Conservation (phyloP, 352 stramenopile genomes). For the Phytophthora syringae region DNA sequence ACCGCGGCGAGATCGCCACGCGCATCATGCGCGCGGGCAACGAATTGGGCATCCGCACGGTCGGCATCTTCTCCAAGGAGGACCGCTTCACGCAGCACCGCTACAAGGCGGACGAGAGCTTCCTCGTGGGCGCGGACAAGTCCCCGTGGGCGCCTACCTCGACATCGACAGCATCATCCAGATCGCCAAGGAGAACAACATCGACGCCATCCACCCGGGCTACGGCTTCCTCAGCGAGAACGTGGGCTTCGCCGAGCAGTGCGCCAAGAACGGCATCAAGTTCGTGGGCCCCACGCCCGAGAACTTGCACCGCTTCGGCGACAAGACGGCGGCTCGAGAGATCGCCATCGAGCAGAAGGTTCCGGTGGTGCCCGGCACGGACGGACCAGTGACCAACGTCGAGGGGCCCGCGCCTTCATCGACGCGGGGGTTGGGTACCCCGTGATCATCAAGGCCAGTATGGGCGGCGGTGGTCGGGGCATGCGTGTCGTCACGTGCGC, state of each 20-base stretch:
- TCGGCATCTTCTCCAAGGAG: slow-evolving; percentile 93
- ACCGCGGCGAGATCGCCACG: slow-evolving; percentile 98
- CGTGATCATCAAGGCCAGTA: slow-evolving; percentile 98
- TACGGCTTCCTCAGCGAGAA: slow-evolving; percentile 99
- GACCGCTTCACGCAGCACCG: slow-evolving; percentile 96
- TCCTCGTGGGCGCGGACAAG: slow-evolving; percentile 92
- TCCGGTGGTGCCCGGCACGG: slow-evolving; percentile 89
- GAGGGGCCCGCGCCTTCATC: slow-evolving; percentile 93
- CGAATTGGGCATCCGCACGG: slow-evolving; percentile 93
- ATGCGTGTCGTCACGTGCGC: slow-evolving; percentile 93
- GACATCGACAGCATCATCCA: slow-evolving; percentile 95
- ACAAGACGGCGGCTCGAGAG: slow-evolving; percentile 91
- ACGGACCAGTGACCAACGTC: slow-evolving; percentile 89
- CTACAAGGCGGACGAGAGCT: slow-evolving; percentile 98
- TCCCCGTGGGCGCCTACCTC: slow-evolving; percentile 96
- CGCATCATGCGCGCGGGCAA: slow-evolving; percentile 95
- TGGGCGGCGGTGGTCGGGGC: slow-evolving; percentile 96
- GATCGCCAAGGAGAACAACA: slow-evolving; percentile 91
- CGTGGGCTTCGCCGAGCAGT: slow-evolving; percentile 93
- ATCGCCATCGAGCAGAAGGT: slow-evolving; percentile 91
- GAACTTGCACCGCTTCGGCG: slow-evolving; percentile 89
- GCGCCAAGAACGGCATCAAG: slow-evolving; percentile 91
- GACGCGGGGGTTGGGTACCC: slow-evolving; percentile 92
- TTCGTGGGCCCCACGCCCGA: slow-evolving; percentile 96
- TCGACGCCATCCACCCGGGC: slow-evolving; percentile 96